Evolutionary conservation across 2,329 filamentous ascomycete genomes (phyloP).

Genomic region (Ilyonectria destructans): DNA sequence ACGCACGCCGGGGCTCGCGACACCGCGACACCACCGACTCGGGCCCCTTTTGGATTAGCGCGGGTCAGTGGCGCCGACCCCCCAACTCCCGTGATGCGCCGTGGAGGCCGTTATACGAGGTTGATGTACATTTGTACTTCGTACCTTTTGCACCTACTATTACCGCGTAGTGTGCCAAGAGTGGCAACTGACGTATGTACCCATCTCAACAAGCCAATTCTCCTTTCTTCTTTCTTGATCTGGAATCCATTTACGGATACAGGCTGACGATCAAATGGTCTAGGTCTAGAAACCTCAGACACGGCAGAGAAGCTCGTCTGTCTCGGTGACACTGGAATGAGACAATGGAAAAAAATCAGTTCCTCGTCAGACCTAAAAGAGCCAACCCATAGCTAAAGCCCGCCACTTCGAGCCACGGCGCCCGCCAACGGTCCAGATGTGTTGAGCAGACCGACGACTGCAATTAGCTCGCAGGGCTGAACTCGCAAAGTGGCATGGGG

Average conservation of each 20-base stretch:
- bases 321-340: background rate
- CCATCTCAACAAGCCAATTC: background rate
- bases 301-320: background rate
- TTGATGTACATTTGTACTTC: constrained; percentile 16
- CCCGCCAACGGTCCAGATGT: background rate
- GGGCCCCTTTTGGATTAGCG: constrained; percentile 28
- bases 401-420: constrained; percentile 2
- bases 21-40: constrained; percentile 25
- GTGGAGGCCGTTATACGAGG: constrained; percentile 27
- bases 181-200: constrained; percentile 5
- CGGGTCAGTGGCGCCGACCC: constrained; percentile 27
- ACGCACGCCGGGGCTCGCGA: constrained; percentile 26
- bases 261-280: too few relatives aligned
- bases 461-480: background rate
- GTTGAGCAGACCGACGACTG: background rate
- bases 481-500: background rate
- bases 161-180: background rate
- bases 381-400: background rate
- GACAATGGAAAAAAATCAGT: background rate
- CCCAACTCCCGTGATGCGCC: constrained; percentile 18
- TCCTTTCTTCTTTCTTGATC: background rate
- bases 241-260: background rate
- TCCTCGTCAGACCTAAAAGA: background rate
- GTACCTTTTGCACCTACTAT: constrained; percentile 7
- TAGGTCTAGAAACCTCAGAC: background rate